Conservation (phyloP, 2,329 filamentous ascomycete species). For the Fusarium compactum region DNA sequence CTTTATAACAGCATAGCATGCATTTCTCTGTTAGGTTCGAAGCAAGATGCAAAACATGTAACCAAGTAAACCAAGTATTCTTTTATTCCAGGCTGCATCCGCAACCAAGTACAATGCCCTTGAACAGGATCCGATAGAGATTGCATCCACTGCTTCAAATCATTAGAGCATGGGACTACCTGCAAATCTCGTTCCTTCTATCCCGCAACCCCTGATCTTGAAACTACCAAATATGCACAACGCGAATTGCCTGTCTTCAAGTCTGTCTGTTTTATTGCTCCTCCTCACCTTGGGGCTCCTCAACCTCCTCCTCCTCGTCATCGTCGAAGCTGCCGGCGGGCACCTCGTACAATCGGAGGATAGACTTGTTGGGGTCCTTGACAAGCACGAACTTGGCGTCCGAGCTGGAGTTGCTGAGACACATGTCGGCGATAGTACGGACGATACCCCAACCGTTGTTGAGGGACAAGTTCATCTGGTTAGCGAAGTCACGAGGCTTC, state of each 20-base stretch:
- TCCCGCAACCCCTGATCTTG: constrained; percentile 25
- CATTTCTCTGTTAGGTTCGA: neutral
- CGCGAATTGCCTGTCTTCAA: constrained; percentile 15
- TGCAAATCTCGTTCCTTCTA: constrained; percentile 39
- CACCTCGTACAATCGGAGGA: constrained; percentile 92
- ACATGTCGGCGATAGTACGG: constrained; percentile 97
- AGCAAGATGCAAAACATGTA: neutral
- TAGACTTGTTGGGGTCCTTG: constrained; percentile 96
- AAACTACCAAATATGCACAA: constrained; percentile 27
- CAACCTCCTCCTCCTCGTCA: constrained; percentile 75
- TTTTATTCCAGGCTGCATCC: constrained; percentile 41
- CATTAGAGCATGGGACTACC: constrained; percentile 46
- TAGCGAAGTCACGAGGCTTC: constrained; percentile 97
- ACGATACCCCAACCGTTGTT: constrained; percentile 99
- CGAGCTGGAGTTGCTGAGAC: constrained; percentile 78
- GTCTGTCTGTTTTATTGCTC: constrained; percentile 31
- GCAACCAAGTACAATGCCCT: constrained; percentile 26
- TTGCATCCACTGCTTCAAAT: constrained; percentile 46
- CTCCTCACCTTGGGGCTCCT: constrained; percentile 53
- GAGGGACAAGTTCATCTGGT: constrained; percentile 97
- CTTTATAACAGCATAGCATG: neutral
- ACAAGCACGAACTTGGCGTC: constrained; percentile 86
- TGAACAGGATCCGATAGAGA: constrained; percentile 33
- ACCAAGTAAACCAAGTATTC: constrained; percentile 43
- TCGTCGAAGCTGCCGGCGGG: constrained; percentile 91